These are phyloP conservation scores for Fraxinus velutina DNA, from an alignment of 305 asterid species.

Conservation along the genomic window DNA sequence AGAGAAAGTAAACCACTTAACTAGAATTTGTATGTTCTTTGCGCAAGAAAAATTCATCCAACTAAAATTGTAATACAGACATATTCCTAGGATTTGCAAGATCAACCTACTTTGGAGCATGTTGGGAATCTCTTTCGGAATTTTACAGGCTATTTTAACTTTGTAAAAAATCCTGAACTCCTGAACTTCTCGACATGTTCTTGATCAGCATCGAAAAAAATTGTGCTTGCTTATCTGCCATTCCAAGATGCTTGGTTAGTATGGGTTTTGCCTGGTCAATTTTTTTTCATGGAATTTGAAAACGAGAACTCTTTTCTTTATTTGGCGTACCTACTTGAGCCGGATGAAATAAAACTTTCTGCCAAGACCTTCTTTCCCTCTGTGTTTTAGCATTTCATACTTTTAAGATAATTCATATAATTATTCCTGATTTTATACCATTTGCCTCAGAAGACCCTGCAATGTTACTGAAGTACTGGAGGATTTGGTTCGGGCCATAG, in stretches of 20 bases:
- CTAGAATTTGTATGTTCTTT: background rate
- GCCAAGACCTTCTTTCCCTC: constrained; percentile 14
- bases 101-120: background rate
- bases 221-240: background rate
- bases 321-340: background rate
- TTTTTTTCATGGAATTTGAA: background rate
- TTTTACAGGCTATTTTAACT: background rate
- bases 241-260: background rate
- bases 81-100: background rate
- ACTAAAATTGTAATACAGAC: background rate
- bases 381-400: constrained; percentile 14
- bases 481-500: constrained; percentile 76
- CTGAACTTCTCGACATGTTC: background rate
- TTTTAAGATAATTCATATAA: constrained; percentile 10
- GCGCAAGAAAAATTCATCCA: constrained; percentile 4
- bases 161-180: background rate
- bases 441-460: constrained; percentile 58
- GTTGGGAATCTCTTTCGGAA: constrained; percentile 6
- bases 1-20: background rate
- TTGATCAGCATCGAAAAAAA: background rate
- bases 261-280: background rate
- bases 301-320: background rate
- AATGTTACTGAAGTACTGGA: constrained; percentile 58
- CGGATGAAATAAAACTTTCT: background rate
- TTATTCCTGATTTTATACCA: background rate